A percentile compares a stretch with the other conserved stretches of the same genome.
phyloP scores from a whole-genome alignment of 495 filamentous ascomycete genomes.

The Polyplosphaeria fusca region DNA sequence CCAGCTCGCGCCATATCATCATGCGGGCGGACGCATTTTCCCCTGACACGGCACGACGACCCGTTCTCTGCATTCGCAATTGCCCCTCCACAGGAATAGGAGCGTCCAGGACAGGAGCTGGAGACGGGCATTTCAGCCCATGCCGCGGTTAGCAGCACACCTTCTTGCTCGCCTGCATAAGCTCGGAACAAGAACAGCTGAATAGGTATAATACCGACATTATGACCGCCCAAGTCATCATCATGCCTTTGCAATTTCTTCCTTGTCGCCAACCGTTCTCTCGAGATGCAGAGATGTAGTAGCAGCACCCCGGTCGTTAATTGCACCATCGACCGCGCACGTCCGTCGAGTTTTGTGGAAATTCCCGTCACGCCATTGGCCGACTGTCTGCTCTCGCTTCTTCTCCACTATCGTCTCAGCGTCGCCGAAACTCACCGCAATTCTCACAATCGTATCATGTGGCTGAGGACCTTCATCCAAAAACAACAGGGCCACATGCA shows the following conservation, averaged over 20 bases:
- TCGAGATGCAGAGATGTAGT: constrained; percentile 2
- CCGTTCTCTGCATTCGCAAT: constrained; percentile 4
- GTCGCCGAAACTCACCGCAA: constrained; percentile 22
- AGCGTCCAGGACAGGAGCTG: not conserved
- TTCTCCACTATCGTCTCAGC: not conserved
- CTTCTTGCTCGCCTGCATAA: constrained; percentile 12
- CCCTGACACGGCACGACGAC: constrained; percentile 2
- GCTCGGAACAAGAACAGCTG: constrained; percentile 1
- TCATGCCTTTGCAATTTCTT: constrained; percentile 2
- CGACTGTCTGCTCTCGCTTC: not conserved
- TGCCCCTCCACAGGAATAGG: not conserved
- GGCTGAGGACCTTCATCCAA: not conserved
- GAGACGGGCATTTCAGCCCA: not conserved
- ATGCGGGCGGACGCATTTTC: constrained; percentile 5
- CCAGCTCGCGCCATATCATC: not conserved
- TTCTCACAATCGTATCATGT: constrained; percentile 14
- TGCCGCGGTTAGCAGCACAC: not conserved
- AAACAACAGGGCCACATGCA: too few relatives aligned
- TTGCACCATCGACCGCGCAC: not conserved
- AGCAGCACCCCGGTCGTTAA: constrained; percentile 2
- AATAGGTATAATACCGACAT: not conserved
- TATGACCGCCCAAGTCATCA: not conserved
- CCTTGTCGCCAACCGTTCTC: not conserved
- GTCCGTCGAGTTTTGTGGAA: not conserved
- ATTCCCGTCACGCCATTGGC: not conserved